phyloP scores from a whole-genome alignment of 805 yeast genomes.

The Metschnikowia vanudenii region DNA sequence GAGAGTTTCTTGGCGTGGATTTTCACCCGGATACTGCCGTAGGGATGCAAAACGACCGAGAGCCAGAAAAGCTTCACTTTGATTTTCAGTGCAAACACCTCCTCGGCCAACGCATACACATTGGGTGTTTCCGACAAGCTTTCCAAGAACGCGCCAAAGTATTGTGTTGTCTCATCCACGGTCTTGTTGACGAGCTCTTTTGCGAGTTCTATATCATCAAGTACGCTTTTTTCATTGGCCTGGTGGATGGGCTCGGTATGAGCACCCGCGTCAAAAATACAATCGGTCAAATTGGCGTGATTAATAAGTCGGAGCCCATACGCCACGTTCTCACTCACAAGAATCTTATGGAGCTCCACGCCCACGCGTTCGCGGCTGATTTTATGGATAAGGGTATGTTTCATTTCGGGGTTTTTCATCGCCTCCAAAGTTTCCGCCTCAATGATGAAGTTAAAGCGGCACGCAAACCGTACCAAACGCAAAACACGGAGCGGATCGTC shows the following conservation, averaged over 20 bases:
- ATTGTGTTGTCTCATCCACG: constrained; percentile 24
- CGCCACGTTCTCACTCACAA: constrained; percentile 60
- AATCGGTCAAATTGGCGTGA: constrained; percentile 52
- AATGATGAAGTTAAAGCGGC: constrained; percentile 67
- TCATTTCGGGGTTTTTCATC: constrained; percentile 62
- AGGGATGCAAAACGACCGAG: constrained; percentile 49
- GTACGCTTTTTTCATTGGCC: constrained; percentile 18
- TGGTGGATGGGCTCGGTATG: constrained; percentile 18
- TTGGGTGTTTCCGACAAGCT: not conserved
- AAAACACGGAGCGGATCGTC: constrained; percentile 94
- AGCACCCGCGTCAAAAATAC: constrained; percentile 49
- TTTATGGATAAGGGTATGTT: constrained; percentile 59
- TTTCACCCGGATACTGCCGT: constrained; percentile 38
- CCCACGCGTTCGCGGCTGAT: constrained; percentile 92
- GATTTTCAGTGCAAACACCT: constrained; percentile 9
- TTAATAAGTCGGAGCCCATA: constrained; percentile 63
- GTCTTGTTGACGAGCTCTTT: constrained; percentile 17
- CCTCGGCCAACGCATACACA: constrained; percentile 1
- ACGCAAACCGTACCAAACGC: constrained; percentile 82
- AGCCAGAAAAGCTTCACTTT: constrained; percentile 44
- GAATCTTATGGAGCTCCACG: constrained; percentile 73
- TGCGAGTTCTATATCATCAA: constrained; percentile 19
- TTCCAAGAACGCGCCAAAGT: constrained; percentile 21
- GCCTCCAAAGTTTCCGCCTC: constrained; percentile 58
- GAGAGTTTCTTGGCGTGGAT: constrained; percentile 38